Base-by-base conservation (phyloP, 2,329 filamentous ascomycete species). In the Aspergillus ochraceus region DNA sequence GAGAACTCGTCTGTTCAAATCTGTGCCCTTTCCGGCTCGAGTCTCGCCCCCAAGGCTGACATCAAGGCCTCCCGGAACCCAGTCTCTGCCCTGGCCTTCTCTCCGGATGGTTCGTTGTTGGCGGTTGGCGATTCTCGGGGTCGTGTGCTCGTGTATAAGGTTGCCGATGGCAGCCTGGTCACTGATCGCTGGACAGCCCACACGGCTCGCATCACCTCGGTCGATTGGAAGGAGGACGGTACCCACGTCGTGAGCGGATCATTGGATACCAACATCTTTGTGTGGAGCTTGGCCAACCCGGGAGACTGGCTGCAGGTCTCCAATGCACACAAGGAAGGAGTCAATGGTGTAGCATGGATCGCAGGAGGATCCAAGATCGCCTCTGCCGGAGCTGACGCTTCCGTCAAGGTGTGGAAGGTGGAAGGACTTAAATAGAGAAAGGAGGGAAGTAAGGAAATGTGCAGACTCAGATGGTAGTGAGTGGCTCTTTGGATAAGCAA, bases 311-410 rank as follows among this genome's bases (percentile, higher is more conserved):
- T 96, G 66, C 94, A 95, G 80, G 89, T 88, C 14, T 79, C 87
- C 22, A 96, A 97, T 71, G 92, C 94, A 53, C 95, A 99, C 79
- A 97, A 97, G 79, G 95, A 98, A 71, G 95, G 95, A 10, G 92
- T 98, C 19, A 92, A 90, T 66, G 94, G 91, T 17, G 89, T 98
- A 17, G 84, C 84, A 12, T 99, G 94, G 92, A 83, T 91, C 14
- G 84, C 83, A 29, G 86, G 84, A 9, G 81, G 82, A 59, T 76
- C 76, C 19, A 91, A 85, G 77, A 83, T 98, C 53, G 87, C 90
- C 10, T 96, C 89, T 67, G 86, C 87, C 4, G 95, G 95, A 50
- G 90, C 88, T 11, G 95, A 99, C 83, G 94, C 91, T 36, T 89
- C 91, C 0, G 85, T 99, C 52, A 99, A 98, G 83, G 83, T 94